Evolutionary conservation across 129 eudicot species (phyloP).

Genomic region (Tagetes patula): DNA sequence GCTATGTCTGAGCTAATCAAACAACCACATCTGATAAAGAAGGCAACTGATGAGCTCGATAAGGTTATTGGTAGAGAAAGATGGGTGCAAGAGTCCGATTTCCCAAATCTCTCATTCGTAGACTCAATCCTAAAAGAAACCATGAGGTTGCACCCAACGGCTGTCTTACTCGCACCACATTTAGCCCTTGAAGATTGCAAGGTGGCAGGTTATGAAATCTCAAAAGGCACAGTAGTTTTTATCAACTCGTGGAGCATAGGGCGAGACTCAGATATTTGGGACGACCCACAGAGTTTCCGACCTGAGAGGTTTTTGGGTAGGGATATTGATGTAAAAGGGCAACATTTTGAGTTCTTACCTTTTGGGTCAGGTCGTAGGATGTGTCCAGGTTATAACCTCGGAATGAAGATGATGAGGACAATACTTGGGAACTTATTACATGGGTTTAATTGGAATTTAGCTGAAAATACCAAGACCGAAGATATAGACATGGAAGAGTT

Average conservation of each 20-base stretch:
- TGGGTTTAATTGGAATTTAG: conserved; percentile 39
- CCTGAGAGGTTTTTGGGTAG: conserved; percentile 44
- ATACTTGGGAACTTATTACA: conserved; percentile 31
- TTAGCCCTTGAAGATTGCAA: conserved; percentile 41
- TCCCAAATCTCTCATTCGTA: conserved; percentile 26
- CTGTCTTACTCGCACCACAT: conserved; percentile 39
- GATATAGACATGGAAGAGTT: conserved; percentile 36
- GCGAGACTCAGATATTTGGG: conserved; percentile 37
- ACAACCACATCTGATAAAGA: conserved; percentile 29
- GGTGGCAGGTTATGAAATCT: conserved; percentile 36
- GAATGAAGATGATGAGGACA: conserved; percentile 32
- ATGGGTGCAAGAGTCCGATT: conserved; percentile 43
- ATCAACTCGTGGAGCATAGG: conserved; percentile 43
- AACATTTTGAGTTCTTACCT: conserved; percentile 39
- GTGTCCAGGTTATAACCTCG: conserved; percentile 44
- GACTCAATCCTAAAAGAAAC: conserved; percentile 39
- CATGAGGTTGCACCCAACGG: conserved; percentile 42
- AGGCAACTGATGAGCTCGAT: conserved; percentile 41
- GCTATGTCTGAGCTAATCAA: conserved; percentile 43
- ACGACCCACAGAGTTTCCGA: conserved; percentile 27
- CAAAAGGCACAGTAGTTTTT: conserved; percentile 38
- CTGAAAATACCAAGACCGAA: conserved; percentile 4
- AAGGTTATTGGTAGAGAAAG: conserved; percentile 33
- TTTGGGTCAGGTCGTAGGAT: conserved; percentile 43
- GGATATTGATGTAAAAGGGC: conserved; percentile 39